These are phyloP conservation scores for Biscogniauxia sp. DNA, from an alignment of 2,329 filamentous ascomycete species.

Conservation along the genomic window DNA sequence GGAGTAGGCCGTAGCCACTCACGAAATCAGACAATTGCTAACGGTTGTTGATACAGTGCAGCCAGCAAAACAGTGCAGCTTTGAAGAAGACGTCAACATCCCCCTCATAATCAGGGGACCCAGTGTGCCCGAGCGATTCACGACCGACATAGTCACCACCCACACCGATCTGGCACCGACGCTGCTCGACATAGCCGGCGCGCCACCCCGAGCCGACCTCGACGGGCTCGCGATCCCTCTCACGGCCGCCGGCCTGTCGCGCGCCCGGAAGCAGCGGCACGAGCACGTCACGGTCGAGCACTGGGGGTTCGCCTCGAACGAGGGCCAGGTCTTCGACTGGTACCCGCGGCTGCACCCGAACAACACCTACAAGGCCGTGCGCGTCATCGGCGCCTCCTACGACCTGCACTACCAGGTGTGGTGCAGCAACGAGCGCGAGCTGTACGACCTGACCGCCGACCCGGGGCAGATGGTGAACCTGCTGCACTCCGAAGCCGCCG, in stretches of 20 bases:
- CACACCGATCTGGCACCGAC: conserved; percentile 66
- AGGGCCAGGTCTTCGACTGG: conserved; percentile 28
- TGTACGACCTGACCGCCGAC: conserved; percentile 46
- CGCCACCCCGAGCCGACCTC: conserved; percentile 46
- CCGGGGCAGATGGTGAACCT: conserved; percentile 34
- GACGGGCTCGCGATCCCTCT: conserved; percentile 52
- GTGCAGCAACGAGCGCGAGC: conserved; percentile 57
- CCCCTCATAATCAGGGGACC: conserved; percentile 57
- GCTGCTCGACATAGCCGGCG: conserved; percentile 46
- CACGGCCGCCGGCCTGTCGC: conserved; percentile 15
- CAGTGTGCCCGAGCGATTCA: conserved; percentile 40
- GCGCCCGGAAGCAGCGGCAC: conserved; percentile 29
- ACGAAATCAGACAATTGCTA: background rate
- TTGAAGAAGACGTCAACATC: conserved; percentile 59
- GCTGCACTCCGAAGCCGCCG: conserved; percentile 33
- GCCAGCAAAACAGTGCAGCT: conserved; percentile 57
- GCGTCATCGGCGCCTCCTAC: conserved; percentile 46
- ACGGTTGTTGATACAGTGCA: conserved; percentile 33
- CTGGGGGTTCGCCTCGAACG: conserved; percentile 39
- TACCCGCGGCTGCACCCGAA: conserved; percentile 29
- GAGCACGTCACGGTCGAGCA: conserved; percentile 51
- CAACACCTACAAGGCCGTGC: conserved; percentile 56
- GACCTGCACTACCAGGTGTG: conserved; percentile 47
- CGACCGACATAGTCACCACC: conserved; percentile 49
- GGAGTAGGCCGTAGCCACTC: conserved; percentile 20